Evolutionary conservation across 768 basidiomycete genomes (phyloP).

Genomic region (Clavulina sp.): DNA sequence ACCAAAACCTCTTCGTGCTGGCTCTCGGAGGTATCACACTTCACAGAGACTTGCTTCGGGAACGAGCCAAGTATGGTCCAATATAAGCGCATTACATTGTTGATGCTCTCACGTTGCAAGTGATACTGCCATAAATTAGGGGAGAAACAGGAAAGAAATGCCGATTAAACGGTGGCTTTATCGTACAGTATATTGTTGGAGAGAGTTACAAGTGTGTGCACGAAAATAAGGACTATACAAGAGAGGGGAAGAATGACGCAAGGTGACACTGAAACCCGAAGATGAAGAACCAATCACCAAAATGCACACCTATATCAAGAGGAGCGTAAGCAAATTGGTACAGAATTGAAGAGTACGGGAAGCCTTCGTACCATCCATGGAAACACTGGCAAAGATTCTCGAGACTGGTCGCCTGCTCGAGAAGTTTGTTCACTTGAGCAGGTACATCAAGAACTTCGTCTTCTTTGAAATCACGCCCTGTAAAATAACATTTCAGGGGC

Average conservation of each 20-base stretch:
- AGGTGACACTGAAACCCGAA: neutral
- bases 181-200: neutral
- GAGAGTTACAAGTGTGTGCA: too few species aligned
- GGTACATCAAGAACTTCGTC: conserved; percentile 53
- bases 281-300: conserved; percentile 19
- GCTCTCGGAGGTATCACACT: too few species aligned
- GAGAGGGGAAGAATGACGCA: too few species aligned
- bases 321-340: neutral
- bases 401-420: conserved; percentile 79
- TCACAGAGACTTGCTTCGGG: too few species aligned
- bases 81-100: too few species aligned
- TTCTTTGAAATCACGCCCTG: conserved; percentile 88
- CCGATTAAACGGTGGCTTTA: neutral
- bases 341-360: neutral
- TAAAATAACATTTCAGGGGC: neutral
- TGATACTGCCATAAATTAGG: too few species aligned
- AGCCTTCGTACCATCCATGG: conserved; percentile 60
- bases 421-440: conserved; percentile 81
- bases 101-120: too few species aligned
- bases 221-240: too few species aligned
- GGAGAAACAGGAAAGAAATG: too few species aligned
- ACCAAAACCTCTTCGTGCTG: too few species aligned
- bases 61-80: too few species aligned
- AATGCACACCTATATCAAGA: conserved; percentile 22
- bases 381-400: conserved; percentile 96